These are phyloP conservation scores for Tylopilus sp. DNA, from an alignment of 768 basidiomycete genomes.

Conservation along the genomic window DNA sequence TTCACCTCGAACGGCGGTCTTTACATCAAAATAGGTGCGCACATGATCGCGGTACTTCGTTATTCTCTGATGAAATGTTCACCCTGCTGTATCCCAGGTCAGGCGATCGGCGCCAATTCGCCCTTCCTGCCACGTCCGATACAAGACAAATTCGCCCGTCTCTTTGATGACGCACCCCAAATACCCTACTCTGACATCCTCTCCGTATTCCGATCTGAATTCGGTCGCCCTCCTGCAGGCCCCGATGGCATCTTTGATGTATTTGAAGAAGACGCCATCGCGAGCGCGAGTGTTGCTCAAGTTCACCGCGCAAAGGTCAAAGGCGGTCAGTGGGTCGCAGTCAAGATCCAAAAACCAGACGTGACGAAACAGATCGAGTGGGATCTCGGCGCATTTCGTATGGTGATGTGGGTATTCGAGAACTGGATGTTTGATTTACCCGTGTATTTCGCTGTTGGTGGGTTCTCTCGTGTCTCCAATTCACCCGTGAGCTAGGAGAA, in stretches of 20 bases:
- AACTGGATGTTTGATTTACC: constrained; percentile 84
- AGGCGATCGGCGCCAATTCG: constrained; percentile 82
- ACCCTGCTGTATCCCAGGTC: constrained; percentile 39
- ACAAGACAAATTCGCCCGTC: constrained; percentile 73
- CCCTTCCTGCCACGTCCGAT: constrained; percentile 81
- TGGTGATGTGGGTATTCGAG: constrained; percentile 78
- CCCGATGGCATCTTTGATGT: constrained; percentile 73
- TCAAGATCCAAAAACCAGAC: constrained; percentile 90
- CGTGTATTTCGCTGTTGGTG: constrained; percentile 74
- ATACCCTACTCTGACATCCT: constrained; percentile 70
- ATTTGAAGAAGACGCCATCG: constrained; percentile 75
- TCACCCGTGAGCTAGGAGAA: not conserved
- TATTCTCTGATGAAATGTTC: not conserved
- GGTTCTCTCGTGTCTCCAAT: constrained; percentile 21
- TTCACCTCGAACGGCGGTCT: constrained; percentile 81
- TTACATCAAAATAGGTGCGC: constrained; percentile 77
- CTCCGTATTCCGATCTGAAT: constrained; percentile 64
- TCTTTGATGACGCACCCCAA: constrained; percentile 89
- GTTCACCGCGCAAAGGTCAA: constrained; percentile 76
- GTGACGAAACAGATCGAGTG: constrained; percentile 84
- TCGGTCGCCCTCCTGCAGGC: constrained; percentile 60
- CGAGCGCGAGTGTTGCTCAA: constrained; percentile 90
- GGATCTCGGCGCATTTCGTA: constrained; percentile 69
- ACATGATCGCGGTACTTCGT: not conserved
- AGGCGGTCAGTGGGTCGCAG: constrained; percentile 70